Percentiles rank a stretch among this genome's conserved stretches.
Evolutionary conservation across 352 stramenopile species (phyloP).

Genomic region (Phytopythium montanum): DNA sequence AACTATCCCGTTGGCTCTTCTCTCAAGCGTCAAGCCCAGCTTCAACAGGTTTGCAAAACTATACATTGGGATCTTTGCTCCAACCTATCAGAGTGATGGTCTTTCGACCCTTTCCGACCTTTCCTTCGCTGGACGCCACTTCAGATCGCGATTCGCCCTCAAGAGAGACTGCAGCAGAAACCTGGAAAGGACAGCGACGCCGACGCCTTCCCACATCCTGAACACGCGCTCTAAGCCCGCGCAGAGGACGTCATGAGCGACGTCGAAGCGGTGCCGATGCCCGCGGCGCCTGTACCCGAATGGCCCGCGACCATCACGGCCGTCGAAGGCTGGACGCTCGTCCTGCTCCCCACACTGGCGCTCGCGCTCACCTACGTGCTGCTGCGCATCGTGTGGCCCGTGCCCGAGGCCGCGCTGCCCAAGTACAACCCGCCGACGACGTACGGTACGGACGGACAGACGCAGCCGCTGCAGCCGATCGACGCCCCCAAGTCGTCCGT

Average conservation of each 20-base stretch:
- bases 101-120: not conserved
- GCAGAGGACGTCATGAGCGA: slow-evolving; percentile 2
- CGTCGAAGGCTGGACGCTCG: slow-evolving; percentile 31
- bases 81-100: not conserved
- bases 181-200: not conserved
- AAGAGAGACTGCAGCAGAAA: not conserved
- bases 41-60: slow-evolving; percentile 1
- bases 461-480: slow-evolving; percentile 34
- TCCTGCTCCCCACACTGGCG: slow-evolving; percentile 35
- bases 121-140: no score
- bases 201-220: not conserved
- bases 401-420: slow-evolving; percentile 34
- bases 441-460: slow-evolving; percentile 36
- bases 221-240: not conserved
- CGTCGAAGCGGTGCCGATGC: slow-evolving; percentile 10
- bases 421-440: slow-evolving; percentile 23
- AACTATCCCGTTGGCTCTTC: no score
- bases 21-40: no score
- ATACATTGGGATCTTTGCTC: not conserved
- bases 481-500: slow-evolving; percentile 40
- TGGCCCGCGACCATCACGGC: slow-evolving; percentile 46
- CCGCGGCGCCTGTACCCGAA: slow-evolving; percentile 14
- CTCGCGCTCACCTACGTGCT: slow-evolving; percentile 61
- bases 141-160: slow-evolving; percentile 2
- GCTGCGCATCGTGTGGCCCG: slow-evolving; percentile 61